phyloP scores from a whole-genome alignment of 2,329 filamentous ascomycete genomes.

The Parafenestella ontariensis region DNA sequence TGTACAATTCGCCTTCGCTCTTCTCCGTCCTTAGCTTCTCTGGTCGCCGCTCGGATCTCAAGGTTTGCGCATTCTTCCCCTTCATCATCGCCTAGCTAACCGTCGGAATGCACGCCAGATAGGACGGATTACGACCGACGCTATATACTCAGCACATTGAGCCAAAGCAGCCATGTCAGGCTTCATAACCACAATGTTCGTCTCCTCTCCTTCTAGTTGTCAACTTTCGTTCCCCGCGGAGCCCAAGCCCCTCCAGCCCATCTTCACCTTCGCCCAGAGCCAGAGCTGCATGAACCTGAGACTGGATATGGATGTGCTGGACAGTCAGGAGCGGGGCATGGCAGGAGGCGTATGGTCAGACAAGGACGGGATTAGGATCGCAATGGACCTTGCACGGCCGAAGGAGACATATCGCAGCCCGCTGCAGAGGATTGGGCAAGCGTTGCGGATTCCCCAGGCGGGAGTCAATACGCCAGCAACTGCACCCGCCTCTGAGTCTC shows the following conservation, averaged over 20 bases:
- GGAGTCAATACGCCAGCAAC: neutral
- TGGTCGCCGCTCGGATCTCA: neutral
- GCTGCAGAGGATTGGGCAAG: slow-evolving; percentile 40
- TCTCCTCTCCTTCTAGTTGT: slow-evolving; percentile 49
- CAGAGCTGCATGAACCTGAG: slow-evolving; percentile 48
- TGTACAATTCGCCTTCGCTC: slow-evolving; percentile 7
- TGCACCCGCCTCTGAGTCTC: slow-evolving; percentile 1
- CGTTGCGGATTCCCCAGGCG: slow-evolving; percentile 28
- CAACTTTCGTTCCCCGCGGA: slow-evolving; percentile 42
- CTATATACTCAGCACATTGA: slow-evolving; percentile 25
- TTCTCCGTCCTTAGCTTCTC: neutral
- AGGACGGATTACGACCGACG: slow-evolving; percentile 20
- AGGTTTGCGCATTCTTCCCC: slow-evolving; percentile 29
- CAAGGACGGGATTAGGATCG: slow-evolving; percentile 16
- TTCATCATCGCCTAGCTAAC: slow-evolving; percentile 42
- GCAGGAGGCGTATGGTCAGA: slow-evolving; percentile 16
- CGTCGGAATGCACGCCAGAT: slow-evolving; percentile 38
- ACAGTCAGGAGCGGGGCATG: slow-evolving; percentile 16
- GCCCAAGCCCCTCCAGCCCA: slow-evolving; percentile 50
- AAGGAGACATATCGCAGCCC: slow-evolving; percentile 41
- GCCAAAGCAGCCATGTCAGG: slow-evolving; percentile 66
- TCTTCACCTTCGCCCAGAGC: slow-evolving; percentile 54
- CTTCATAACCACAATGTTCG: slow-evolving; percentile 83
- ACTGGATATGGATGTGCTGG: slow-evolving; percentile 23
- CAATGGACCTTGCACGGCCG: slow-evolving; percentile 26